A percentile compares a stretch with the other conserved stretches of the same genome.
Evolutionary conservation across 2,329 filamentous ascomycete species (phyloP).

Genomic region (Cordyceps pruinosa): DNA sequence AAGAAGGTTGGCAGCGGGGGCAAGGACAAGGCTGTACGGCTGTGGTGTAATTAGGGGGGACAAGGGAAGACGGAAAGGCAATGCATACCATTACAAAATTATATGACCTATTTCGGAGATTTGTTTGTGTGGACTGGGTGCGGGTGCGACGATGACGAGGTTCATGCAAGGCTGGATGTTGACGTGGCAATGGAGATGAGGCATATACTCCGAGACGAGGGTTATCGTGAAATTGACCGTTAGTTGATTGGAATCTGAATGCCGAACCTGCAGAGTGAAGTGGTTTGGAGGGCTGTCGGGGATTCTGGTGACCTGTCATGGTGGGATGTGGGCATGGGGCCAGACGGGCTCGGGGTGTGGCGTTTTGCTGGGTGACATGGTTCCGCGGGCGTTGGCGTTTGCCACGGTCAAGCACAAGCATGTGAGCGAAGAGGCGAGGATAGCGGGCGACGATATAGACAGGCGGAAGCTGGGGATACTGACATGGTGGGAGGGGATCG

Average conservation of each 20-base stretch:
- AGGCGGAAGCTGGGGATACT: background rate
- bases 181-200: constrained; percentile 10
- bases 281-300: background rate
- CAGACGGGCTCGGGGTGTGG: background rate
- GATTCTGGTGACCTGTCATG: background rate
- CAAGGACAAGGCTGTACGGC: constrained; percentile 73
- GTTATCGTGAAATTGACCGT: background rate
- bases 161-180: constrained; percentile 1
- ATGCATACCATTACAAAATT: background rate
- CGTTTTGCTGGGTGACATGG: background rate
- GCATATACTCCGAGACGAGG: background rate
- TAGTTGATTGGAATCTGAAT: background rate
- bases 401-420: background rate
- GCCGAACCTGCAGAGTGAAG: constrained; percentile 3
- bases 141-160: background rate
- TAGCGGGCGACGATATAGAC: background rate
- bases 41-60: constrained; percentile 54
- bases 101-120: background rate
- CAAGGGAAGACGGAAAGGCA: background rate
- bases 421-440: background rate
- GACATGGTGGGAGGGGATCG: background rate
- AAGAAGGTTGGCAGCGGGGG: constrained; percentile 84
- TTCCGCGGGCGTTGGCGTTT: background rate
- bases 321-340: background rate
- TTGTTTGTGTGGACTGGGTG: background rate